These are phyloP conservation scores for Colletotrichum navitas DNA, from an alignment of 2,329 filamentous ascomycete species.

Conservation along the genomic window DNA sequence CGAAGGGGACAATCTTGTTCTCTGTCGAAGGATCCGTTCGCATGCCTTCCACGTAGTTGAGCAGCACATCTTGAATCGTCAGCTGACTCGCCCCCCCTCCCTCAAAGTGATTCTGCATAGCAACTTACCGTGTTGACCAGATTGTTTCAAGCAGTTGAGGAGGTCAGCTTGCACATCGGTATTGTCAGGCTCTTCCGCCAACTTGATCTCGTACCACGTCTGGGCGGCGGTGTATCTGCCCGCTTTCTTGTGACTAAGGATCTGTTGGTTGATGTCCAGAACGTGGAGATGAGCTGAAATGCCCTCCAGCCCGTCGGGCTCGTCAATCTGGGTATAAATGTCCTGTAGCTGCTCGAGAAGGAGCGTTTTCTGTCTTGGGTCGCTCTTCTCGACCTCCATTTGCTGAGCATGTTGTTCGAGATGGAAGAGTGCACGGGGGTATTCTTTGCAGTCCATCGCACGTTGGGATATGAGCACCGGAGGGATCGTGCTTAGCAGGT, in stretches of 20 bases:
- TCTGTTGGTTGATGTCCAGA: constrained; percentile 92
- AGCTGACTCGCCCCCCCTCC: constrained; percentile 16
- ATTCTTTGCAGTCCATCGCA: constrained; percentile 94
- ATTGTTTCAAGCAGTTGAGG: constrained; percentile 89
- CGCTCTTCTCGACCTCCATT: constrained; percentile 59
- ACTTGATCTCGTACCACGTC: constrained; percentile 95
- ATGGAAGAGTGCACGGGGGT: constrained; percentile 91
- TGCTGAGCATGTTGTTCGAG: constrained; percentile 88
- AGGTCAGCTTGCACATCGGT: constrained; percentile 84
- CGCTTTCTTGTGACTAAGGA: constrained; percentile 91
- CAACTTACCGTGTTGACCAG: constrained; percentile 87
- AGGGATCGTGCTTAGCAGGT: constrained; percentile 73
- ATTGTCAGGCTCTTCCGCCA: constrained; percentile 83
- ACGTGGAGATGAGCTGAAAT: constrained; percentile 89
- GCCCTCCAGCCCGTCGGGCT: constrained; percentile 95
- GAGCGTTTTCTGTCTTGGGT: constrained; percentile 68
- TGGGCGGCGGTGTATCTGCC: constrained; percentile 95
- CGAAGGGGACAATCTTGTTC: constrained; percentile 81
- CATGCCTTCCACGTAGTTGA: constrained; percentile 89
- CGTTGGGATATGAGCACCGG: constrained; percentile 80
- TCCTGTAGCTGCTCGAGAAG: constrained; percentile 86
- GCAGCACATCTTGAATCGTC: constrained; percentile 75
- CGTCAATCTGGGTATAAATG: constrained; percentile 97
- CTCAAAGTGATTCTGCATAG: neutral
- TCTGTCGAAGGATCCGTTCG: constrained; percentile 64